These are phyloP conservation scores for Rugonectria rugulosa DNA, from an alignment of 2,329 filamentous ascomycete species.

Conservation along the genomic window DNA sequence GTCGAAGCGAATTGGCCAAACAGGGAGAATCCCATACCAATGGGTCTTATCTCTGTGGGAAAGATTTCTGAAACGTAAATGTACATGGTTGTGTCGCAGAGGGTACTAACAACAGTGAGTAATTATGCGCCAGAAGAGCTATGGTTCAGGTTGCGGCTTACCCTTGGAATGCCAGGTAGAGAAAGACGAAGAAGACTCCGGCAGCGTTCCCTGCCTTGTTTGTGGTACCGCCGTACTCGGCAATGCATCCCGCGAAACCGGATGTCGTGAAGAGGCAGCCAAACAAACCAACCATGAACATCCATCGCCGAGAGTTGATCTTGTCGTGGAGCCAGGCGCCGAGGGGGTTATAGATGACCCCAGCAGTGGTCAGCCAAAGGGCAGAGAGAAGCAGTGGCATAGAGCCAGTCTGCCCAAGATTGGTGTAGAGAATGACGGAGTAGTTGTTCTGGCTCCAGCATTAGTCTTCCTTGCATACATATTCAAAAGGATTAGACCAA, in stretches of 20 bases:
- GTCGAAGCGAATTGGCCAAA: conserved; percentile 59
- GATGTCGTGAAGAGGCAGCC: conserved; percentile 49
- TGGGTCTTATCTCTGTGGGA: conserved; percentile 57
- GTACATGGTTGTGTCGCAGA: conserved; percentile 51
- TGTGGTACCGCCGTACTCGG: conserved; percentile 44
- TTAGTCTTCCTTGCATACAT: background rate
- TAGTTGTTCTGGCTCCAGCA: conserved; percentile 50
- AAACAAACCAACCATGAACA: conserved; percentile 49
- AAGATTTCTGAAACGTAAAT: conserved; percentile 49
- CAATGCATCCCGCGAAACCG: conserved; percentile 47
- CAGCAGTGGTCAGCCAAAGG: conserved; percentile 53
- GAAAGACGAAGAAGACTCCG: conserved; percentile 52
- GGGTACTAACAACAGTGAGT: conserved; percentile 39
- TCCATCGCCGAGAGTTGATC: conserved; percentile 55
- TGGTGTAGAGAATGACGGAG: conserved; percentile 48
- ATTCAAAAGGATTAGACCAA: conserved; percentile 4
- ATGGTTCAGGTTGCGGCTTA: conserved; percentile 25
- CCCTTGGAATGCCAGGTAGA: conserved; percentile 59
- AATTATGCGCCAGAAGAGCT: background rate
- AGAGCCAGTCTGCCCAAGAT: conserved; percentile 47
- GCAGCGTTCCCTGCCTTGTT: conserved; percentile 49
- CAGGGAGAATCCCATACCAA: conserved; percentile 59
- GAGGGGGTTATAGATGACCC: conserved; percentile 56
- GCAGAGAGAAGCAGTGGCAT: conserved; percentile 51
- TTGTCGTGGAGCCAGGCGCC: conserved; percentile 58